Conservation (phyloP, 1,284 basidiomycete species). For the Pholiota adiposa region DNA sequence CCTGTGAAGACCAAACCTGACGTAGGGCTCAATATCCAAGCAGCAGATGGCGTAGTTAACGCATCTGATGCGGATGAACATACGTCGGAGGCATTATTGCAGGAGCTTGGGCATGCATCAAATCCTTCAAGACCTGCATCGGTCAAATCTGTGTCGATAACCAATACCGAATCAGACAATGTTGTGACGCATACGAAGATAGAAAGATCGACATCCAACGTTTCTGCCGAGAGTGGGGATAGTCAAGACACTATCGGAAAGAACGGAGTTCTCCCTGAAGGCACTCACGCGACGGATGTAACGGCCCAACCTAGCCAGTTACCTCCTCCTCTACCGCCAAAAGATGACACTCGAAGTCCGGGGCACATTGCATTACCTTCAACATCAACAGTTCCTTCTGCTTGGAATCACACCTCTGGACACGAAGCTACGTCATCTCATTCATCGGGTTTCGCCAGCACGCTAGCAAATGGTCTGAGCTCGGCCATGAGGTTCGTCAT, state of each 20-base stretch:
- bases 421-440: conserved; percentile 19
- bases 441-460: conserved; percentile 45
- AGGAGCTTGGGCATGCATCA: conserved; percentile 44
- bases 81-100: conserved; percentile 50
- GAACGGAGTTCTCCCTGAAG: neutral
- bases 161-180: conserved; percentile 1
- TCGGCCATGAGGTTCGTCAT: conserved; percentile 63
- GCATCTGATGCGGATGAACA: conserved; percentile 32
- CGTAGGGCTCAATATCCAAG: conserved; percentile 55
- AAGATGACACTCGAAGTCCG: conserved; percentile 13
- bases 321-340: conserved; percentile 23
- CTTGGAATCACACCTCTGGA: neutral
- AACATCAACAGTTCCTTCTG: conserved; percentile 3
- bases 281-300: neutral
- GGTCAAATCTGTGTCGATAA: conserved; percentile 14
- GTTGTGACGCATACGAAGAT: conserved; percentile 35
- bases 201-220: conserved; percentile 40
- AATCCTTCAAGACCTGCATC: conserved; percentile 28
- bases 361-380: neutral
- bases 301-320: neutral
- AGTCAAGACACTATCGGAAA: conserved; percentile 43
- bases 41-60: conserved; percentile 50
- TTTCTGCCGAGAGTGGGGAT: conserved; percentile 42
- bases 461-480: conserved; percentile 55
- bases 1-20: conserved; percentile 64